Percentiles rank a stretch among this genome's conserved stretches.
Evolutionary conservation across 257 asterid genomes (phyloP).

Genomic region (Apocynum venetum): DNA sequence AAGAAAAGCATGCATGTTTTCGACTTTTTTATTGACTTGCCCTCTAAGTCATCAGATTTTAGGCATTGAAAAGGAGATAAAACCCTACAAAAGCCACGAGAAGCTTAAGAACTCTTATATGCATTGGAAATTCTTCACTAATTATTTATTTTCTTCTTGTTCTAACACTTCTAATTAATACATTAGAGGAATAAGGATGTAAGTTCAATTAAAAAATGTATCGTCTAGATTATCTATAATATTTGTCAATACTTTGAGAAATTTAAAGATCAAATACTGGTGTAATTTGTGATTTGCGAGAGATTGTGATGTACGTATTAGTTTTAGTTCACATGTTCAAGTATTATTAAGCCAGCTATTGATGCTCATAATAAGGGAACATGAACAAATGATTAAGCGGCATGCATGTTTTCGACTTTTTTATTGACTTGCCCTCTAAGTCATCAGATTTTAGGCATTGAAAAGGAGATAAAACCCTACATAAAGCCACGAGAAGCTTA

Average conservation of each 20-base stretch:
- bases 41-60: background rate
- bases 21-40: conserved; percentile 3
- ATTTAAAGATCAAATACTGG: too few relatives aligned
- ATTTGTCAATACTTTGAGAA: too few relatives aligned
- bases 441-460: conserved; percentile 4
- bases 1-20: background rate
- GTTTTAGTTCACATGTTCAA: too few relatives aligned
- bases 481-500: background rate
- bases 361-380: background rate
- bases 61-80: background rate
- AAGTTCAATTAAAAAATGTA: too few relatives aligned
- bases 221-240: too few relatives aligned
- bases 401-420: background rate
- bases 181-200: too few relatives aligned
- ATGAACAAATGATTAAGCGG: background rate
- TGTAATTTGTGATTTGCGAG: too few relatives aligned
- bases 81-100: background rate
- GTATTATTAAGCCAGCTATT: too few relatives aligned
- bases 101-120: background rate
- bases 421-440: background rate
- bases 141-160: too few relatives aligned
- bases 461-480: background rate
- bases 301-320: too few relatives aligned
- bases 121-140: too few relatives aligned
- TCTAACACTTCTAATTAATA: too few relatives aligned